phyloP scores from a whole-genome alignment of 495 filamentous ascomycete species.

The Coniosporium apollinis region DNA sequence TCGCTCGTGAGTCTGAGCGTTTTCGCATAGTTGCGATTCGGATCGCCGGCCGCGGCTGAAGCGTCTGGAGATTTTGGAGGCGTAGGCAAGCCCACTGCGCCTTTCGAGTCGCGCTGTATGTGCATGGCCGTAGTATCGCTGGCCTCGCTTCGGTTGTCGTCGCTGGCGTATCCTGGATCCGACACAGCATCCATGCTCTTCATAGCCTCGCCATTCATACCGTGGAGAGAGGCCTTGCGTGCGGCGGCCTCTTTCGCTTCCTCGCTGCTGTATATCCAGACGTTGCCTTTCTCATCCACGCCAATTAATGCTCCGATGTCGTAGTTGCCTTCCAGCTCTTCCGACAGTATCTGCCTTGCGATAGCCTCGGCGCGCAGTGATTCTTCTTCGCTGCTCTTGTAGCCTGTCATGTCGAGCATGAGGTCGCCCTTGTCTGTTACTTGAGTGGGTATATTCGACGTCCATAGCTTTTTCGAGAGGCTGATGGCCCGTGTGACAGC shows the following conservation, averaged over 20 bases:
- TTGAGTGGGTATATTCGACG: conserved; percentile 80
- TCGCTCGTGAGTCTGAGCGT: conserved; percentile 92
- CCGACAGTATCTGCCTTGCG: conserved; percentile 85
- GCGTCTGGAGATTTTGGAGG: conserved; percentile 62
- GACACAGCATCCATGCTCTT: conserved; percentile 59
- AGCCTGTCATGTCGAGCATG: conserved; percentile 96
- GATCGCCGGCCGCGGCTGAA: conserved; percentile 38
- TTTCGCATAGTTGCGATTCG: conserved; percentile 81
- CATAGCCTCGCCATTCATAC: conserved; percentile 34
- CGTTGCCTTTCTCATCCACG: conserved; percentile 83
- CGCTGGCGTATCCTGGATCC: conserved; percentile 89
- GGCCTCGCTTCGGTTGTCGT: conserved; percentile 36
- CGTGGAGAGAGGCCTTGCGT: conserved; percentile 33
- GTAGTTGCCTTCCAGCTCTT: conserved; percentile 87
- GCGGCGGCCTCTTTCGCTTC: conserved; percentile 73
- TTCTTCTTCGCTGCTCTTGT: conserved; percentile 85
- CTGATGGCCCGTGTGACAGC: conserved; percentile 70
- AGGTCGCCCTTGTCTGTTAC: conserved; percentile 88
- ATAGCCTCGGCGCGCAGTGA: conserved; percentile 78
- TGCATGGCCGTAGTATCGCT: conserved; percentile 21
- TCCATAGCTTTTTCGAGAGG: conserved; percentile 71
- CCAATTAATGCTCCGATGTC: conserved; percentile 93
- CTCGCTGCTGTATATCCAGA: conserved; percentile 98
- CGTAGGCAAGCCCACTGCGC: conserved; percentile 48
- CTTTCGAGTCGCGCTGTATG: conserved; percentile 24